A percentile compares a stretch with the other conserved stretches of the same genome.
These are phyloP conservation scores for Pichia deserticola DNA, from an alignment of 805 yeast species.

Conservation along the genomic window DNA sequence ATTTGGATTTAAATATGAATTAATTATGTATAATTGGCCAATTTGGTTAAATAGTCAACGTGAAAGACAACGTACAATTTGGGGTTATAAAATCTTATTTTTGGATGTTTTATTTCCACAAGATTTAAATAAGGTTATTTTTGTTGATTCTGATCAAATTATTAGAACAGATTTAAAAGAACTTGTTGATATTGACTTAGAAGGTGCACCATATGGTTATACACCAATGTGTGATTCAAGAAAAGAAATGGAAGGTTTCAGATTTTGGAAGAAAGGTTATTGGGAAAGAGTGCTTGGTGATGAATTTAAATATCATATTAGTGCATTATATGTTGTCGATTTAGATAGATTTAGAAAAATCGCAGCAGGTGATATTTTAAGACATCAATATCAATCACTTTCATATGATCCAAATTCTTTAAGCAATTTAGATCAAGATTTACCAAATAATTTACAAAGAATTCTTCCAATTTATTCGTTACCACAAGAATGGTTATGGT, in stretches of 20 bases:
- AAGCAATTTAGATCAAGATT: slow-evolving; percentile 82
- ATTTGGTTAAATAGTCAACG: slow-evolving; percentile 74
- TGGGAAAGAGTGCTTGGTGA: slow-evolving; percentile 63
- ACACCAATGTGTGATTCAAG: slow-evolving; percentile 84
- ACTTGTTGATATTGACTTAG: slow-evolving; percentile 56
- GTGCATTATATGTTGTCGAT: slow-evolving; percentile 82
- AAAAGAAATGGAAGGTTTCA: slow-evolving; percentile 69
- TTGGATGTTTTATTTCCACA: slow-evolving; percentile 84
- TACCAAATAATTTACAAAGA: slow-evolving; percentile 80
- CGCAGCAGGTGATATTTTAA: slow-evolving; percentile 70
- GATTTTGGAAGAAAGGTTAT: slow-evolving; percentile 92
- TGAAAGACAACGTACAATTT: slow-evolving; percentile 69
- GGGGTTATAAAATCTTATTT: slow-evolving; percentile 86
- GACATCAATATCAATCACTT: slow-evolving; percentile 78
- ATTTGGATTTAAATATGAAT: slow-evolving; percentile 62
- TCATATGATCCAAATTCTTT: slow-evolving; percentile 75
- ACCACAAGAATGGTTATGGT: slow-evolving; percentile 86
- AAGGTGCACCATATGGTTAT: slow-evolving; percentile 81
- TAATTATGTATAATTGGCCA: slow-evolving; percentile 91
- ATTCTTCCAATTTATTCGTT: slow-evolving; percentile 61
- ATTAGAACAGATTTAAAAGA: slow-evolving; percentile 70
- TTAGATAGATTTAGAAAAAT: slow-evolving; percentile 54
- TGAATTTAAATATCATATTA: slow-evolving; percentile 64
- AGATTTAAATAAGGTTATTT: slow-evolving; percentile 64
- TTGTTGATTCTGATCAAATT: slow-evolving; percentile 82